Conservation (phyloP, 192 early-diverging fungal species). For the Geosiphon pyriformis region DNA sequence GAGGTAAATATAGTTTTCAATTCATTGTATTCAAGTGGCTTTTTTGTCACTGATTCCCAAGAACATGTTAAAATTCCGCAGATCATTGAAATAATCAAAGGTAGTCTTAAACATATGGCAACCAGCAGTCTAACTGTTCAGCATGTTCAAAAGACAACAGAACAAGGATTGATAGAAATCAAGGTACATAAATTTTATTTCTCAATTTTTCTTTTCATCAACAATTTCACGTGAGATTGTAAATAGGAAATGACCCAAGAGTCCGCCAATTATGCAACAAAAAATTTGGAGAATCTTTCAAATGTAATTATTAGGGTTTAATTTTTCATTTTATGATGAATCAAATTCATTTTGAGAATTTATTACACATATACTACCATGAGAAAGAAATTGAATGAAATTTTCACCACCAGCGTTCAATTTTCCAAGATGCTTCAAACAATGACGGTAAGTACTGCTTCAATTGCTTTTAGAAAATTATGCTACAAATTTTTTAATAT, state of each 20-base stretch:
- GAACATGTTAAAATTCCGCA: no score
- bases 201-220: background rate
- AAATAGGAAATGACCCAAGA: background rate
- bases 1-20: background rate
- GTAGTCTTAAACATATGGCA: no score
- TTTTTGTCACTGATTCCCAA: no score
- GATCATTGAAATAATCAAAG: no score
- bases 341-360: background rate
- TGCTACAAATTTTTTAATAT: background rate
- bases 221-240: no score
- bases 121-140: no score
- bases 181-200: background rate
- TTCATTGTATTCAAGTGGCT: background rate
- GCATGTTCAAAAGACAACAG: background rate
- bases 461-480: background rate
- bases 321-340: no score
- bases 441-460: slow-evolving; percentile 3
- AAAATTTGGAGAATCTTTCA: background rate
- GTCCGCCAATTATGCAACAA: background rate
- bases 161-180: background rate
- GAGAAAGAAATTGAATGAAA: background rate
- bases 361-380: background rate
- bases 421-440: background rate
- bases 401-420: background rate
- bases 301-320: no score